phyloP scores from a whole-genome alignment of 805 yeast genomes.

The Kodamaea kakaduensis region DNA sequence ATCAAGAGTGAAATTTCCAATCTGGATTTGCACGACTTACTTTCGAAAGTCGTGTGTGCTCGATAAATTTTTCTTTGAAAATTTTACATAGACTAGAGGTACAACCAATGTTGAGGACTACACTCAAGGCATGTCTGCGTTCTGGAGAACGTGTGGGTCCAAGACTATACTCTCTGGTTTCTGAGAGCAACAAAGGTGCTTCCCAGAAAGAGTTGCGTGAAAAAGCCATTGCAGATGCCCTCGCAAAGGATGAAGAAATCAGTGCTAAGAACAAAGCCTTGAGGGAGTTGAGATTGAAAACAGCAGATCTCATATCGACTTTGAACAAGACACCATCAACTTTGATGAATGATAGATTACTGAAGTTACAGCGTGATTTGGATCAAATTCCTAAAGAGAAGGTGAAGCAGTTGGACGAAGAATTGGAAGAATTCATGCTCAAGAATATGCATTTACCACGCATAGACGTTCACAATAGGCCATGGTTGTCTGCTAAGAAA shows the following conservation, averaged over 20 bases:
- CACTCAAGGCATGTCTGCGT: neutral
- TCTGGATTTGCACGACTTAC: conserved; percentile 2
- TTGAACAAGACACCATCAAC: conserved; percentile 34
- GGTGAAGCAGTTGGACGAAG: conserved; percentile 37
- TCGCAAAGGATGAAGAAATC: conserved; percentile 42
- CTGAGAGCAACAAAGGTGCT: conserved; percentile 5
- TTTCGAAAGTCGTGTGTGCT: neutral
- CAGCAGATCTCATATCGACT: conserved; percentile 24
- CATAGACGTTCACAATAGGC: conserved; percentile 25
- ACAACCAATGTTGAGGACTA: conserved; percentile 1
- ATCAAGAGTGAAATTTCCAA: no score
- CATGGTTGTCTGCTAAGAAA: conserved; percentile 24
- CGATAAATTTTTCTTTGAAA: conserved; percentile 1
- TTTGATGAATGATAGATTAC: conserved; percentile 27
- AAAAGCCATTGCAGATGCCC: conserved; percentile 39
- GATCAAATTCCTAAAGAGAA: conserved; percentile 27
- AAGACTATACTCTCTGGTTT: conserved; percentile 6
- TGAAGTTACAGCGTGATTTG: conserved; percentile 29
- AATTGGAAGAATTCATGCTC: conserved; percentile 36
- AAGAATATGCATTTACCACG: conserved; percentile 31
- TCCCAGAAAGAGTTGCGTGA: conserved; percentile 34
- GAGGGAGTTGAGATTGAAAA: conserved; percentile 27
- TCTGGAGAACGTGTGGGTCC: conserved; percentile 1
- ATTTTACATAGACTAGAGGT: neutral
- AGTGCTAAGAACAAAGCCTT: conserved; percentile 30